phyloP scores from a whole-genome alignment of 2,329 filamentous ascomycete genomes.

The Nigrospora sphaerica region DNA sequence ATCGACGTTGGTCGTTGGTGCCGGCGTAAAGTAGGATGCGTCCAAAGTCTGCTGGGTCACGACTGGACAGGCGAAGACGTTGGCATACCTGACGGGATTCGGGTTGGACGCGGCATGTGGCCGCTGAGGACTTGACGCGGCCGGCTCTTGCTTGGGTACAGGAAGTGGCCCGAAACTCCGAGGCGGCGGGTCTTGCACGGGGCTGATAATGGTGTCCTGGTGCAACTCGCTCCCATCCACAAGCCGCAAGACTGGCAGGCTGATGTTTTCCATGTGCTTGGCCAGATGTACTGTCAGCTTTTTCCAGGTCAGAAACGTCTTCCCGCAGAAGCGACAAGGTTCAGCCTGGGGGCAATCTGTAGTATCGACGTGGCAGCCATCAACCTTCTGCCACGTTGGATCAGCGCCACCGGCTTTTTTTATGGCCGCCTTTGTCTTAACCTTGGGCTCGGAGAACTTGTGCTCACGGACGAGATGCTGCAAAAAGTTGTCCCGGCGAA shows the following conservation, averaged over 20 bases:
- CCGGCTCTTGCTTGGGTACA: constrained; percentile 22
- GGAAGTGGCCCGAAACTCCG: constrained; percentile 25
- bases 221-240: constrained; percentile 46
- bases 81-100: constrained; percentile 11
- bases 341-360: constrained; percentile 61
- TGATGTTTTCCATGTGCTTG: constrained; percentile 90
- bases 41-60: constrained; percentile 10
- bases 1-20: no score
- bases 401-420: constrained; percentile 53
- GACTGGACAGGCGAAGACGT: constrained; percentile 8
- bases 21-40: constrained; percentile 6
- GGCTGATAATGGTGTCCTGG: constrained; percentile 60
- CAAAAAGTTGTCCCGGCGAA: constrained; percentile 84
- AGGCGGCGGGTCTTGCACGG: constrained; percentile 50
- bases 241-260: constrained; percentile 66
- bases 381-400: constrained; percentile 69
- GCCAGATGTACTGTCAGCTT: constrained; percentile 89
- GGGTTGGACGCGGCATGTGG: constrained; percentile 8
- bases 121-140: constrained; percentile 11
- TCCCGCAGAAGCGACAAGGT: constrained; percentile 81
- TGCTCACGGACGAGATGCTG: constrained; percentile 90
- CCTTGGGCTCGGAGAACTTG: constrained; percentile 75
- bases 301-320: constrained; percentile 78
- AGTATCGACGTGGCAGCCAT: constrained; percentile 69
- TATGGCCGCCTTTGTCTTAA: constrained; percentile 64